phyloP scores from a whole-genome alignment of 2,329 filamentous ascomycete species.

The Colletotrichum eremochloae region DNA sequence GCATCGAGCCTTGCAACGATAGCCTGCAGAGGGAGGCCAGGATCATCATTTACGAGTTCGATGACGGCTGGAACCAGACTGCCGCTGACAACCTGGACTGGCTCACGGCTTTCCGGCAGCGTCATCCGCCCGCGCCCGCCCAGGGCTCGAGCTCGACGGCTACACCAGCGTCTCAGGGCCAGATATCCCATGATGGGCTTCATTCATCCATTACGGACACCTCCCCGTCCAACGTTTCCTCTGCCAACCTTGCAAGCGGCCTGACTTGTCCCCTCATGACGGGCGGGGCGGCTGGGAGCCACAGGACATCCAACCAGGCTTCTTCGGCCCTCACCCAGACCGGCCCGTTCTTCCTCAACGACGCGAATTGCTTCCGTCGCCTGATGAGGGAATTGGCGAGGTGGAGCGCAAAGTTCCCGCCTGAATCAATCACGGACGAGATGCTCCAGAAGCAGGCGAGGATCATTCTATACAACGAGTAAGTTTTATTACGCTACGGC shows the following conservation, averaged over 20 bases:
- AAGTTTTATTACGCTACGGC: conserved; percentile 48
- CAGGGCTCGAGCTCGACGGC: conserved; percentile 22
- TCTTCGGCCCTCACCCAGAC: conserved; percentile 21
- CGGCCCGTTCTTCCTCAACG: conserved; percentile 66
- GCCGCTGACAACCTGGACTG: conserved; percentile 68
- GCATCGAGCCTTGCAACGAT: conserved; percentile 64
- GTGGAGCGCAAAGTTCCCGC: conserved; percentile 65
- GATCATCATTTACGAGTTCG: conserved; percentile 72
- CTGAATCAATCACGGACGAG: conserved; percentile 70
- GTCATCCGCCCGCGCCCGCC: conserved; percentile 50
- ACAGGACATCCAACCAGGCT: background rate
- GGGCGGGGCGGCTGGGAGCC: background rate
- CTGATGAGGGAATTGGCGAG: conserved; percentile 66
- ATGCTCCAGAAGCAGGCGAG: conserved; percentile 74
- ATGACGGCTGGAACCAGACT: conserved; percentile 75
- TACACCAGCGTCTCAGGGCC: conserved; percentile 18
- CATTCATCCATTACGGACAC: conserved; percentile 16
- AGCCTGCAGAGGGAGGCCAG: conserved; percentile 70
- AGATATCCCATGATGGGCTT: background rate
- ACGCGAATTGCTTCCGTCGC: conserved; percentile 71
- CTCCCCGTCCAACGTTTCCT: conserved; percentile 8
- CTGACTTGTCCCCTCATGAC: conserved; percentile 6
- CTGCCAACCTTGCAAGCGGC: background rate
- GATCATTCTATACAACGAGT: conserved; percentile 74
- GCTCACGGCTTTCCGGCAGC: conserved; percentile 65